A percentile compares a stretch with the other conserved stretches of the same genome.
phyloP scores from a whole-genome alignment of 2,329 filamentous ascomycete species.

The Laburnicola sp. region DNA sequence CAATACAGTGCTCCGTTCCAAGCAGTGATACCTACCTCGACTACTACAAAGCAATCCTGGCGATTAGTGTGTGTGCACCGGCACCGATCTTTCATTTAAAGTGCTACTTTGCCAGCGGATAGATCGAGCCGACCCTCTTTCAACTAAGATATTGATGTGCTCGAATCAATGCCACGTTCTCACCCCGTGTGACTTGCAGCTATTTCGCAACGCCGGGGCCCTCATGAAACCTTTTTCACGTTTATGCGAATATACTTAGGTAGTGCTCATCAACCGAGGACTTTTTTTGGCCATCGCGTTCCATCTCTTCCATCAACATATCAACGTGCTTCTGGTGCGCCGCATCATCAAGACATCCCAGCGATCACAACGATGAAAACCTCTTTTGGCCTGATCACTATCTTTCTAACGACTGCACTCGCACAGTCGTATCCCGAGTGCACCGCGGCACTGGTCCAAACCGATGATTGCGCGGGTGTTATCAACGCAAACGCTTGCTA shows the following conservation, averaged over 20 bases:
- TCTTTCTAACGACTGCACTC: conserved; percentile 15
- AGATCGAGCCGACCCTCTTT: conserved; percentile 15
- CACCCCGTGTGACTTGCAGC: not conserved
- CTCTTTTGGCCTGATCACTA: conserved; percentile 11
- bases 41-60: not conserved
- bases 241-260: conserved; percentile 9
- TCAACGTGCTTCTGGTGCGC: not conserved
- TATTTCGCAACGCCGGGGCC: not conserved
- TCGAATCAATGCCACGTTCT: conserved; percentile 12
- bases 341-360: not conserved
- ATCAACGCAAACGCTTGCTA: conserved; percentile 41
- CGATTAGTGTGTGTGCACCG: not conserved
- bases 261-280: conserved; percentile 7
- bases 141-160: not conserved
- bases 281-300: conserved; percentile 5
- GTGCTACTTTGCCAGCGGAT: conserved; percentile 11
- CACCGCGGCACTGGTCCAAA: conserved; percentile 27
- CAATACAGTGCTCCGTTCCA: not conserved
- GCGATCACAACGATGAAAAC: conserved; percentile 18
- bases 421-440: conserved; percentile 27
- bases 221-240: conserved; percentile 2
- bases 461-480: conserved; percentile 34
- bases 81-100: too few relatives aligned
- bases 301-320: not conserved
- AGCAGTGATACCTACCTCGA: not conserved